These are phyloP conservation scores for Striga asiatica DNA, from an alignment of 257 asterid genomes.

Conservation along the genomic window DNA sequence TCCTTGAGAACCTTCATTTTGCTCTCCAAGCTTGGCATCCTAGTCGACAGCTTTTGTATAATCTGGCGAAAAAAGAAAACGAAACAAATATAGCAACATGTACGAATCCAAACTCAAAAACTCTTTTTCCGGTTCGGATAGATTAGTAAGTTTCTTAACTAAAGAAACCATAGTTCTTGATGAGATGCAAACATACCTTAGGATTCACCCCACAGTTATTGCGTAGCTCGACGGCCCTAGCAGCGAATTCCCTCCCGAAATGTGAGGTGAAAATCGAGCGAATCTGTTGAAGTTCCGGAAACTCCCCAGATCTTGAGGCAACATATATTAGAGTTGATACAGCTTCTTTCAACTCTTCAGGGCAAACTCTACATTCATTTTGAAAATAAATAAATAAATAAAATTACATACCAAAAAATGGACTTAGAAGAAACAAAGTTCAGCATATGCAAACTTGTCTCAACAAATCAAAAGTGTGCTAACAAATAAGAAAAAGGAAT, in stretches of 20 bases:
- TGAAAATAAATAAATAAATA: background rate
- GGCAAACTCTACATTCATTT: slow-evolving; percentile 62
- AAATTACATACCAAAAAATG: background rate
- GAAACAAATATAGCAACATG: background rate
- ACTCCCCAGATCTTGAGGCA: slow-evolving; percentile 78
- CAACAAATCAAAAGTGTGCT: too few species aligned
- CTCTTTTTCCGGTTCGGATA: background rate
- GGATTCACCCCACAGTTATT: slow-evolving; percentile 83
- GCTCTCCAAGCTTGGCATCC: slow-evolving; percentile 52
- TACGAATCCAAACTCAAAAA: background rate
- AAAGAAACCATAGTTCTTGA: background rate
- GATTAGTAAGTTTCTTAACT: background rate
- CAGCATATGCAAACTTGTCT: too few species aligned
- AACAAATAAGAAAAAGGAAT: too few species aligned
- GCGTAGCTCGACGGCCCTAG: slow-evolving; percentile 65
- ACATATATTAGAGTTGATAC: slow-evolving; percentile 65
- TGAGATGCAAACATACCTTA: slow-evolving; percentile 28
- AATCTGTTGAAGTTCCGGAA: slow-evolving; percentile 85
- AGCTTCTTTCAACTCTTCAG: slow-evolving; percentile 69
- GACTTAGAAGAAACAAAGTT: background rate
- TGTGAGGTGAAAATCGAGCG: slow-evolving; percentile 37
- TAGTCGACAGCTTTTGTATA: slow-evolving; percentile 71
- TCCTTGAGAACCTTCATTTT: slow-evolving; percentile 46
- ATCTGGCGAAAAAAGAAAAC: slow-evolving; percentile 21
- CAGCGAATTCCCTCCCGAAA: slow-evolving; percentile 57